These are phyloP conservation scores for Pisolithus thermaeus DNA, from an alignment of 1,284 basidiomycete genomes.

Conservation along the genomic window DNA sequence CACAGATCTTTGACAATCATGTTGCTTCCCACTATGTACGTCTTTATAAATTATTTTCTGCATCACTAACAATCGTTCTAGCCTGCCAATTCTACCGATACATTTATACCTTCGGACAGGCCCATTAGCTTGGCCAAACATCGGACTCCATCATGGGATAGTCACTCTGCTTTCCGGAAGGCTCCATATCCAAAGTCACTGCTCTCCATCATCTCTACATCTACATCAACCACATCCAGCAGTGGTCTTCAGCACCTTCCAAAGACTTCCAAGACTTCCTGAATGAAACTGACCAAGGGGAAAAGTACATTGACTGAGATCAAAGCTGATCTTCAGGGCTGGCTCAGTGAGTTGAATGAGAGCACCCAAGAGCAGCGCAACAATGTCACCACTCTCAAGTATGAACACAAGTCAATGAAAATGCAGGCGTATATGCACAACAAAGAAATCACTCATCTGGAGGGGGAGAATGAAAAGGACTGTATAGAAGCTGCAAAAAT, in stretches of 20 bases:
- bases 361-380: background rate
- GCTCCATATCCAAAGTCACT: background rate
- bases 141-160: background rate
- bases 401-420: background rate
- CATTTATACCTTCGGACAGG: background rate
- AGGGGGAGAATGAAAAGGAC: background rate
- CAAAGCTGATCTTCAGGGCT: background rate
- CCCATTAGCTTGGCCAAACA: background rate
- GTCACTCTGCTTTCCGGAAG: background rate
- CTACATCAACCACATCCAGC: background rate
- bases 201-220: background rate
- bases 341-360: background rate
- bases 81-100: background rate
- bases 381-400: background rate
- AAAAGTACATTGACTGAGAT: background rate
- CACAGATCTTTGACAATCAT: too few species aligned
- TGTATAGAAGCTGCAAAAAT: background rate
- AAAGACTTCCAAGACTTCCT: background rate
- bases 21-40: too few species aligned
- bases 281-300: background rate
- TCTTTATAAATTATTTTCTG: too few species aligned
- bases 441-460: background rate
- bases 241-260: background rate
- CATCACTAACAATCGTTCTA: background rate
- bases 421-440: background rate